phyloP scores from a whole-genome alignment of 2,329 filamentous ascomycete species.

The Pezicula carpinea region DNA sequence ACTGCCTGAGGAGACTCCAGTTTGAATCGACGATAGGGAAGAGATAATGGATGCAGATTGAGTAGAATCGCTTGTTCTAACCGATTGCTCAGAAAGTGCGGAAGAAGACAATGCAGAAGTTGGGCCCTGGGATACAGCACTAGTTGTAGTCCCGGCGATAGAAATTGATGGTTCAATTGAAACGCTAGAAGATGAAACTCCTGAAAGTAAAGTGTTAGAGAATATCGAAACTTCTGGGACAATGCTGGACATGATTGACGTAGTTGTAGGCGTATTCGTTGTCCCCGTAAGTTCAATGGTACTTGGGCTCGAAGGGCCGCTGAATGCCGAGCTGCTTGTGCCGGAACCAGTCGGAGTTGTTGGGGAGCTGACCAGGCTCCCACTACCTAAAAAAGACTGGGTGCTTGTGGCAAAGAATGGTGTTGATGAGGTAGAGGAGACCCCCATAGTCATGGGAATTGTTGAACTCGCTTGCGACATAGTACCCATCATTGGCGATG shows the following conservation, averaged over 20 bases:
- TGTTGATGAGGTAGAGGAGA: not conserved
- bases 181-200: not conserved
- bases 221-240: not conserved
- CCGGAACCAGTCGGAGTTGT: not conserved
- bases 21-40: too few species aligned
- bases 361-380: conserved; percentile 3
- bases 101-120: not conserved
- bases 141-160: not conserved
- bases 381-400: conserved; percentile 2
- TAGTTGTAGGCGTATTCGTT: not conserved
- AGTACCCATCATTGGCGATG: not conserved
- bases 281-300: not conserved
- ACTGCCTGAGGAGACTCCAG: not conserved
- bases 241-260: not conserved
- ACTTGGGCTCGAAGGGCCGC: not conserved
- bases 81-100: too few species aligned
- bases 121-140: not conserved
- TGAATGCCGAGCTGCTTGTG: not conserved
- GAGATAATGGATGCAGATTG: too few species aligned
- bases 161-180: not conserved
- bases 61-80: too few species aligned
- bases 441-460: not conserved
- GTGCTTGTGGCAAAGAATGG: not conserved
- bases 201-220: not conserved
- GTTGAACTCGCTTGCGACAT: not conserved